Evolutionary conservation across 345 rosid species (phyloP).

Genomic region (Nephelium lappaceum): DNA sequence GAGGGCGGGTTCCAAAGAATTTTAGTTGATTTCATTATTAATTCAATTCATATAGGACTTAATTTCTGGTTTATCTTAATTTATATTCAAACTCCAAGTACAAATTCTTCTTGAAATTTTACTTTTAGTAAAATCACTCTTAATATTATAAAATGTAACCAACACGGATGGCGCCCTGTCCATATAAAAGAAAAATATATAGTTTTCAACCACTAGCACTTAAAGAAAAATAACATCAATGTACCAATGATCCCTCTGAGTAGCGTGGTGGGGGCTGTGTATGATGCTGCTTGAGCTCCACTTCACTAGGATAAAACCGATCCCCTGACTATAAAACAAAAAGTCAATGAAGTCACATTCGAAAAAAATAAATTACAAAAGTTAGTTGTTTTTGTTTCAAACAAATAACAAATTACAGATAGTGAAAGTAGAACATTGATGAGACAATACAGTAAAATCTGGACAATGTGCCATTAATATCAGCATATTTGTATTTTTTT

Average conservation of each 20-base stretch:
- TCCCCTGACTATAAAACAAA: slow-evolving; percentile 63
- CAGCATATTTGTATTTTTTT: background rate
- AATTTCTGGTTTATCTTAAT: background rate
- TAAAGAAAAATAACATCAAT: slow-evolving; percentile 22
- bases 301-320: slow-evolving; percentile 46
- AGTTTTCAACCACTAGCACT: slow-evolving; percentile 20
- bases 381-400: background rate
- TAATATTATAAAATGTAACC: background rate
- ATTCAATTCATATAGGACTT: background rate
- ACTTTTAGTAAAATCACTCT: background rate
- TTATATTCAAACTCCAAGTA: background rate
- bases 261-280: slow-evolving; percentile 87
- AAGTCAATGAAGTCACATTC: slow-evolving; percentile 9
- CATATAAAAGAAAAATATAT: background rate
- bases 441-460: background rate
- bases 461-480: background rate
- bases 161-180: background rate
- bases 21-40: background rate
- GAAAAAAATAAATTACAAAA: slow-evolving; percentile 11
- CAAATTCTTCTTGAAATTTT: background rate
- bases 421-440: slow-evolving; percentile 4
- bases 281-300: slow-evolving; percentile 70
- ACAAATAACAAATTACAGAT: slow-evolving; percentile 7
- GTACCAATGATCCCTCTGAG: slow-evolving; percentile 93
- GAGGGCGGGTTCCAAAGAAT: too few relatives aligned